Evolutionary conservation across 2,329 filamentous ascomycete genomes (phyloP), one percentile per base, ranked within the genome.

Genomic region (Aureobasidium sp.): DNA sequence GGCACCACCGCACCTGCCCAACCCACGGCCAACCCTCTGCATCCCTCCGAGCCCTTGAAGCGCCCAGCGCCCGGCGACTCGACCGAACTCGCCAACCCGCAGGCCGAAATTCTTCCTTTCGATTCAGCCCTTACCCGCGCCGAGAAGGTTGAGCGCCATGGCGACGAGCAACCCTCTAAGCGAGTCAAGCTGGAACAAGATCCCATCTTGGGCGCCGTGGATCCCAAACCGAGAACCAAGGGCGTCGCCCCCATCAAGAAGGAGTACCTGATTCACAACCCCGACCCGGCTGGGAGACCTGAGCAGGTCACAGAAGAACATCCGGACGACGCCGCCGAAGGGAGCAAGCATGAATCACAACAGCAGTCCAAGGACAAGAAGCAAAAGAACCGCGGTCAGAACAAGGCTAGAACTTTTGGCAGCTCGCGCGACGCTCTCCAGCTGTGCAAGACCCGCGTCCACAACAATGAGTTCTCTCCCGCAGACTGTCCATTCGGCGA

Each of bases 401-500:
- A 97, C 75, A 91, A 87, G 66, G 85, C 85, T 67, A 88, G 93
- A 62, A 84, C 83, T 47, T 97, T 94, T 72, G 91, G 91, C 56
- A 85, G 81, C 65, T 94, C 90, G 45, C 83, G 85, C 64, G 93
- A 97, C 71, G 83, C 84, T 34, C 81, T 92, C 61, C 84, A 84
- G 44, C 82, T 97, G 9, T 97, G 93, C 76, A 84, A 86, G 68
- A 91, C 87, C 59, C 82, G 89, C 64, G 84, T 84, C 20, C 82
- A 85, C 69, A 82, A 79, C 65, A 80, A 88, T 41, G 93, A 97
- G 72, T 96, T 96, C 73, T 92, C 90, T 3, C 90, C 91, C 0
- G 72, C 72, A 22, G 78, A 85, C 29, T 97, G 94, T 75, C 82
- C 79, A 53, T 95, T 87, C 68, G 92, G 89, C 29, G 87, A 90